Conservation (phyloP, 805 yeast genomes). For the Ogataea paradorogensis region DNA sequence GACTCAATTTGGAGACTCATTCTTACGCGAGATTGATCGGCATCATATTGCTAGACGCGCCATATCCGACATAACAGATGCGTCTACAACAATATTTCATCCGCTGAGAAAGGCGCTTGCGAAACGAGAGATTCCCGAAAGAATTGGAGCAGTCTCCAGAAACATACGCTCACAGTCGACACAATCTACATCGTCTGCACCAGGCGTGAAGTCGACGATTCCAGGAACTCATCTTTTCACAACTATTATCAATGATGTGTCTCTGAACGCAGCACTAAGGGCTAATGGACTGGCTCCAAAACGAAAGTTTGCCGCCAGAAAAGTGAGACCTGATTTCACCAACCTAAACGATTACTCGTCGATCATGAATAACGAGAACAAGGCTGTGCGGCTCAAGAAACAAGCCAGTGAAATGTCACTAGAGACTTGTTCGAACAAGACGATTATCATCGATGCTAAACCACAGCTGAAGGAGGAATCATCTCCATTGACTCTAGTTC, state of each 20-base stretch:
- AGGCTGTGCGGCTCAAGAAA: conserved; percentile 8
- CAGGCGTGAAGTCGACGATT: background rate
- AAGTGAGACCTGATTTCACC: conserved; percentile 19
- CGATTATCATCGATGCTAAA: conserved; percentile 20
- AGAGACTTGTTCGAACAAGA: conserved; percentile 16
- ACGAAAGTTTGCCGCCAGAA: conserved; percentile 8
- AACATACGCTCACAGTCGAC: conserved; percentile 3
- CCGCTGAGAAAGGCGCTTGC: conserved; percentile 11
- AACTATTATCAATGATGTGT: conserved; percentile 35
- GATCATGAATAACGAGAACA: conserved; percentile 18
- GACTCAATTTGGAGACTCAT: conserved; percentile 3
- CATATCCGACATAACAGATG: conserved; percentile 15
- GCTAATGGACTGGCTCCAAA: conserved; percentile 30
- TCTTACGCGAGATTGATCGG: conserved; percentile 3
- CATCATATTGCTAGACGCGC: conserved; percentile 9
- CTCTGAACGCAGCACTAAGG: conserved; percentile 38
- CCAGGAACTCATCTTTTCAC: conserved; percentile 25
- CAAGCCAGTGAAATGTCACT: conserved; percentile 7
- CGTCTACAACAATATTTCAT: conserved; percentile 14
- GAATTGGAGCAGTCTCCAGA: conserved; percentile 2
- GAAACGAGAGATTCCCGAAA: conserved; percentile 5
- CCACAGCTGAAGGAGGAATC: conserved; percentile 13
- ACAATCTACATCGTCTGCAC: background rate
- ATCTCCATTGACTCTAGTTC: conserved; percentile 19
- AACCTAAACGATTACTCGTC: conserved; percentile 17